Base-by-base conservation (phyloP, 257 asterid genomes). In the Solanum tarapatanum region DNA sequence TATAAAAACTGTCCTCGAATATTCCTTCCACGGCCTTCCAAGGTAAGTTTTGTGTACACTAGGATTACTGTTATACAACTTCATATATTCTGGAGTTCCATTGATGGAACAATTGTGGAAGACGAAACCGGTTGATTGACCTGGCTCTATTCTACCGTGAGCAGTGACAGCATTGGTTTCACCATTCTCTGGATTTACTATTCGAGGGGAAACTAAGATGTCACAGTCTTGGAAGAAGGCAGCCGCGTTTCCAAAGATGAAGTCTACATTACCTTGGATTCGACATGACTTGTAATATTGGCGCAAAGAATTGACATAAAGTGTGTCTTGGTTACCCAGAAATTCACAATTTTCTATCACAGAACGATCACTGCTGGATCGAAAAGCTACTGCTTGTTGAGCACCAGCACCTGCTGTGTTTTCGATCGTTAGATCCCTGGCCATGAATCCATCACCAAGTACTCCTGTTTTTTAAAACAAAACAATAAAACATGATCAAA, bases 21-120 rank as follows among this genome's bases (percentile, higher is more conserved):
- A 93, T 85, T 88, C 93, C 80, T 91, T 93, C 95, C 95, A 93
- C 4, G 94, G 95, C 89, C 95, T 92, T 14, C 95, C 95, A 1
- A 93, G 89, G 87, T 30, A 91, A 83, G 87, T 89, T 70, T 77
- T 86, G 41, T 93, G 94, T 17, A 82, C 89, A 4, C 60, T 76
- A 11, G 93, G 93, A 55, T 92, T 90, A 48, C 91, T 88, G n/a
- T 83, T 32, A 35, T 93, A 92, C 92, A 91, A 80, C 4, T 28
- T 88, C 92, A 91, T 89, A 87, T 93, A 93, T 0, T 88, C 90
- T 76, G 89, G 89, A 0, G 95, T 93, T 14, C 94, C 95, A 9
- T 93, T 91, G 88, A 93, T 87, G 75, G 92, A 43, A 5, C 95
- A 90, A 24, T 90, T 84, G 23, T 91, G 85, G 68, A 93, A 91